These are phyloP conservation scores for Ogataea hybrid DNA, from an alignment of 1,139 yeast species.

Conservation along the genomic window DNA sequence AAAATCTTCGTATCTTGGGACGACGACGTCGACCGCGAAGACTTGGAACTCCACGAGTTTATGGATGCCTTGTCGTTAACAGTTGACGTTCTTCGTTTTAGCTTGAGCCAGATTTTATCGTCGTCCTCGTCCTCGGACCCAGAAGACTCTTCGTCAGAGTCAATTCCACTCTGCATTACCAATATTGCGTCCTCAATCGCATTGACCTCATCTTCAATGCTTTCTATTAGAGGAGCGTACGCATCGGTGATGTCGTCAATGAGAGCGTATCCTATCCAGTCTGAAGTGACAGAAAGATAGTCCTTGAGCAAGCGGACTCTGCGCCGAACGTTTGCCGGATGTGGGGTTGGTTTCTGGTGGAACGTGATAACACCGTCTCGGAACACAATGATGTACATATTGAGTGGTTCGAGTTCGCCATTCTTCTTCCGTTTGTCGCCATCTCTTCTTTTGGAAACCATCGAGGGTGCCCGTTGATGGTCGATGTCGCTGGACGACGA, in stretches of 20 bases:
- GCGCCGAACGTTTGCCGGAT: slow-evolving; percentile 91
- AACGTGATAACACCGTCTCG: slow-evolving; percentile 88
- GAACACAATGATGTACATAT: slow-evolving; percentile 91
- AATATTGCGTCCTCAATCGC: slow-evolving; percentile 88
- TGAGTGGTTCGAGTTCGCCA: slow-evolving; percentile 85
- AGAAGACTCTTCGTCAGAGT: slow-evolving; percentile 43
- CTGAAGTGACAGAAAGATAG: slow-evolving; percentile 85
- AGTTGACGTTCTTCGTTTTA: slow-evolving; percentile 30
- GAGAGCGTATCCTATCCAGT: slow-evolving; percentile 96
- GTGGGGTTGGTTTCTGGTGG: slow-evolving; percentile 94
- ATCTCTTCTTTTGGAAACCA: slow-evolving; percentile 16
- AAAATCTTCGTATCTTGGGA: slow-evolving; percentile 54
- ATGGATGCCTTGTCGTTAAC: slow-evolving; percentile 27
- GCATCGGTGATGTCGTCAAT: slow-evolving; percentile 98
- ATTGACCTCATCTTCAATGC: slow-evolving; percentile 90
- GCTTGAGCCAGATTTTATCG: slow-evolving; percentile 27
- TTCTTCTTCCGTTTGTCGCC: slow-evolving; percentile 40
- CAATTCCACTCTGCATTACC: slow-evolving; percentile 74
- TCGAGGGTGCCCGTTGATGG: slow-evolving; percentile 13
- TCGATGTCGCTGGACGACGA: neutral
- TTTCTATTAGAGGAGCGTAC: slow-evolving; percentile 93
- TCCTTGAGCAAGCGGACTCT: slow-evolving; percentile 86
- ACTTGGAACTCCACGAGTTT: slow-evolving; percentile 17
- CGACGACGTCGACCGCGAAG: slow-evolving; percentile 35
- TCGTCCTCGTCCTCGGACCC: slow-evolving; percentile 33